These are phyloP conservation scores for Aureobasidium sp. DNA, from an alignment of 2,329 filamentous ascomycete species.

Conservation along the genomic window DNA sequence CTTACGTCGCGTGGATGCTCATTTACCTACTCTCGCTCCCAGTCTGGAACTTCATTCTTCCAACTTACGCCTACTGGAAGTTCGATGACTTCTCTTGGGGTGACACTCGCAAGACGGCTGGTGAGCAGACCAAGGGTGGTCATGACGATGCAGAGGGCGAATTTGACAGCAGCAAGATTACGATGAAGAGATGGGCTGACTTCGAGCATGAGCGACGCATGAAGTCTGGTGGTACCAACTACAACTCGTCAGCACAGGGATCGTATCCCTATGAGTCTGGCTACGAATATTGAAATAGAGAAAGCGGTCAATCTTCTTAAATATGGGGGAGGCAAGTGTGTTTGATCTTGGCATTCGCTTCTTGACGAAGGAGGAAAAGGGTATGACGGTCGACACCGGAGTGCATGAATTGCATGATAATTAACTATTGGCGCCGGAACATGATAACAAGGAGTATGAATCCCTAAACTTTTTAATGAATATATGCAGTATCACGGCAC, in stretches of 20 bases:
- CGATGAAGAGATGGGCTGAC: slow-evolving; percentile 97
- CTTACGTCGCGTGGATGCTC: slow-evolving; percentile 93
- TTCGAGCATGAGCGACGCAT: slow-evolving; percentile 62
- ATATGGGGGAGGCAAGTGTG: neutral
- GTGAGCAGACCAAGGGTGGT: slow-evolving; percentile 75
- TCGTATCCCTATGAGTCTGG: neutral
- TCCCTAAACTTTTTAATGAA: slow-evolving; percentile 1
- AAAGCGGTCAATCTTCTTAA: neutral
- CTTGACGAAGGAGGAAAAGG: neutral
- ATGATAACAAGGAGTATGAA: neutral
- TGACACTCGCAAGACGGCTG: slow-evolving; percentile 90
- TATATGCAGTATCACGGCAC: slow-evolving; percentile 2
- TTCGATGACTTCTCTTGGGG: slow-evolving; percentile 99
- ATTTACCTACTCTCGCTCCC: slow-evolving; percentile 91
- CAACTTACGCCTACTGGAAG: slow-evolving; percentile 96
- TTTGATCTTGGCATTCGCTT: neutral
- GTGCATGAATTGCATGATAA: slow-evolving; percentile 8
- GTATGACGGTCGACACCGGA: neutral
- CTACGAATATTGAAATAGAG: slow-evolving; percentile 2
- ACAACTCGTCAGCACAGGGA: slow-evolving; percentile 4
- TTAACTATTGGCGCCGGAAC: neutral
- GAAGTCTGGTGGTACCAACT: slow-evolving; percentile 5
- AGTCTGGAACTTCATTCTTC: slow-evolving; percentile 95
- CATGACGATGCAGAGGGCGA: slow-evolving; percentile 74
- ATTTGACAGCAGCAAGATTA: slow-evolving; percentile 98